Percentiles rank a stretch among this genome's conserved stretches.
Conservation (phyloP, 768 basidiomycete species). For the Pholiota molesta region DNA sequence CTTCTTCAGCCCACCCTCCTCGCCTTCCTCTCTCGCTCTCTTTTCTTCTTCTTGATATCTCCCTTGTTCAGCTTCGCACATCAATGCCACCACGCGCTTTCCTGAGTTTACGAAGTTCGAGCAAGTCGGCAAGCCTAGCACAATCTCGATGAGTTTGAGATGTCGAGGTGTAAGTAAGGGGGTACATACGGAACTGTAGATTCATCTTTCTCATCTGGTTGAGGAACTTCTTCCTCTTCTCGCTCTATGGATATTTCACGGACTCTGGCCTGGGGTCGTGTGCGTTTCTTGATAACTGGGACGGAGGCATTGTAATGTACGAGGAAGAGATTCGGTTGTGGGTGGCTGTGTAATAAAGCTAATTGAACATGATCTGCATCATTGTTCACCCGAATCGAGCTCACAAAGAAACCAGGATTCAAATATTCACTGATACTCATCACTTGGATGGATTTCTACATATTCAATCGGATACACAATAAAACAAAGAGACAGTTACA, state of each 20-base stretch:
- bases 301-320: slow-evolving; percentile 3
- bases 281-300: slow-evolving; percentile 74
- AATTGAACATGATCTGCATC: neutral
- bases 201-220: slow-evolving; percentile 45
- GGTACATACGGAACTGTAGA: slow-evolving; percentile 52
- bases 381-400: neutral
- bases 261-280: slow-evolving; percentile 60
- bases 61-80: slow-evolving; percentile 82
- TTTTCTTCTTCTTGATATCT: slow-evolving; percentile 76
- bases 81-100: slow-evolving; percentile 84
- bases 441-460: neutral
- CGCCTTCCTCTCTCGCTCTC: slow-evolving; percentile 49
- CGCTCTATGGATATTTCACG: slow-evolving; percentile 52
- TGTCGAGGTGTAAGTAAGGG: neutral
- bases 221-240: slow-evolving; percentile 38
- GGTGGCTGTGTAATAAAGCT: slow-evolving; percentile 17
- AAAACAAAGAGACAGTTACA: slow-evolving; percentile 9
- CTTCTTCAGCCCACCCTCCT: slow-evolving; percentile 58
- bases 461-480: neutral
- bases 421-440: neutral
- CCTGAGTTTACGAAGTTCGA: slow-evolving; percentile 80
- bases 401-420: neutral
- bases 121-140: slow-evolving; percentile 75
- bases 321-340: neutral
- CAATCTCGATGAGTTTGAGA: neutral